phyloP scores from a whole-genome alignment of 2,329 filamentous ascomycete genomes.

The Scorias spongiosa region DNA sequence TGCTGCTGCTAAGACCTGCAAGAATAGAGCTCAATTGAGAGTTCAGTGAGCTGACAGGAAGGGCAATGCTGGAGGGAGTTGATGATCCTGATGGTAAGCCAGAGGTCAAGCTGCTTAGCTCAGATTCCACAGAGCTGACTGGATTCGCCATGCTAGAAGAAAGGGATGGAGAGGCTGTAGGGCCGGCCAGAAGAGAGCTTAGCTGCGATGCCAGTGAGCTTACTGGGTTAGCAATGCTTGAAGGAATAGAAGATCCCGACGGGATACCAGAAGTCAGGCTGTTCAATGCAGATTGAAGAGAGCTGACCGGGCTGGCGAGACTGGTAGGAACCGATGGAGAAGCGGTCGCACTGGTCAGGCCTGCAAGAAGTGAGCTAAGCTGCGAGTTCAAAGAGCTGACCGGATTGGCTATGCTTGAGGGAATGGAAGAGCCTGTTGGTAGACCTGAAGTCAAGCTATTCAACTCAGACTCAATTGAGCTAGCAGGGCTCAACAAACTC shows the following conservation, averaged over 20 bases:
- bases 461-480: background rate
- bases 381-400: background rate
- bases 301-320: background rate
- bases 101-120: background rate
- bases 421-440: background rate
- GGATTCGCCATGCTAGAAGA: background rate
- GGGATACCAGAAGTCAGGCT: background rate
- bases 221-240: background rate
- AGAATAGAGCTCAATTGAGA: background rate
- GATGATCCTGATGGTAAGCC: background rate
- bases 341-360: background rate
- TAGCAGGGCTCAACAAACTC: background rate
- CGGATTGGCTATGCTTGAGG: background rate
- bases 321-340: background rate
- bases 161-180: background rate
- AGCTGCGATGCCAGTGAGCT: background rate
- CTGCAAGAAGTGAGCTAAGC: background rate
- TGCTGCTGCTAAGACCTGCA: too few relatives aligned
- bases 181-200: background rate
- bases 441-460: background rate
- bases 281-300: background rate
- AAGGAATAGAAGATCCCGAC: background rate
- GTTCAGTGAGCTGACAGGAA: background rate
- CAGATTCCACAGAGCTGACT: background rate
- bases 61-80: background rate